phyloP scores from a whole-genome alignment of 805 yeast genomes.

The Teunomyces lycoperdinae region DNA sequence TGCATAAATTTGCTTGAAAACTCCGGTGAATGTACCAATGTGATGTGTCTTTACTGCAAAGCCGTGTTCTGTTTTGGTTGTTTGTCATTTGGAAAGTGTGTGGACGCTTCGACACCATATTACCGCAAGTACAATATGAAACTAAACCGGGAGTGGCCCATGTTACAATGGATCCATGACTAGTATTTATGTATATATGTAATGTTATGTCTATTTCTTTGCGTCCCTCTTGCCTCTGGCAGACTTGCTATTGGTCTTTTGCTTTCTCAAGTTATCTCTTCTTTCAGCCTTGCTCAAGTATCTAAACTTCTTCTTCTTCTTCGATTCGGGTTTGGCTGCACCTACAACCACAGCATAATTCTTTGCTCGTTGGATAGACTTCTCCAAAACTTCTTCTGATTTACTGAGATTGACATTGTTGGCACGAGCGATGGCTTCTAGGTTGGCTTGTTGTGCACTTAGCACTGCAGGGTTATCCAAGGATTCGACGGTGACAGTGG shows the following conservation, averaged over 20 bases:
- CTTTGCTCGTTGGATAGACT: conserved; percentile 75
- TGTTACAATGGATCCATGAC: not conserved
- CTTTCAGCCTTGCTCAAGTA: conserved; percentile 83
- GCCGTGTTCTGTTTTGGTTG: not conserved
- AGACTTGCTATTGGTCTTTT: conserved; percentile 20
- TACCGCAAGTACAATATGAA: not conserved
- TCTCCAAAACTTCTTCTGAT: conserved; percentile 66
- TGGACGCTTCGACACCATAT: not conserved
- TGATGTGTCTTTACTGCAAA: not conserved
- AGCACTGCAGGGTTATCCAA: conserved; percentile 44
- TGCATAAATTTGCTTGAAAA: not conserved
- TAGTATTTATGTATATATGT: not conserved
- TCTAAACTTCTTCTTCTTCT: conserved; percentile 78
- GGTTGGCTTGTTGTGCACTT: conserved; percentile 29
- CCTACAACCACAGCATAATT: conserved; percentile 72
- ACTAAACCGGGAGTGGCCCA: not conserved
- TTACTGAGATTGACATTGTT: conserved; percentile 70
- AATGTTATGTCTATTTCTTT: not conserved
- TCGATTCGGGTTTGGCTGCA: conserved; percentile 41
- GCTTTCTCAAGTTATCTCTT: conserved; percentile 42
- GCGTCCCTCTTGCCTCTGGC: conserved; percentile 4
- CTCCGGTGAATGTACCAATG: not conserved
- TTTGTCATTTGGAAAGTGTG: not conserved
- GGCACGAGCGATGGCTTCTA: conserved; percentile 50
- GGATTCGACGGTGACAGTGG: conserved; percentile 57